Base-by-base conservation (phyloP, 2,329 filamentous ascomycete species). In the Xylaria sp. region DNA sequence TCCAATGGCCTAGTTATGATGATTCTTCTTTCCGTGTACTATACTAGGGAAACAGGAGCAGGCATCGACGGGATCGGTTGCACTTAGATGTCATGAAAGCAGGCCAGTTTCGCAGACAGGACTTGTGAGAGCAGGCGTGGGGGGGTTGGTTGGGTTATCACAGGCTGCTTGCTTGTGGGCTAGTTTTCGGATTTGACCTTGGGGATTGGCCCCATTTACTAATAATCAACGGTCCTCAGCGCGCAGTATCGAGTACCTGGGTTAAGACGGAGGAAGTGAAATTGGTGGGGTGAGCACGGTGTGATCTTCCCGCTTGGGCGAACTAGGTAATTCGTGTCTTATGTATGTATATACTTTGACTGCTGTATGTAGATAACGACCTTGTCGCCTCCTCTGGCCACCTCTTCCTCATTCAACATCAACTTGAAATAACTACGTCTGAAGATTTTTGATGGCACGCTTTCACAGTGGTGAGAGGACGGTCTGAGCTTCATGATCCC, bases 1-100 rank as follows among this genome's bases (percentile, higher is more conserved):
- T 6, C 46, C 58, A 48, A 50, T 57, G 37, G 20, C 37, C 52
- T 54, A 15, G 20, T 20, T n/a, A 55, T 55, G 58, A 56, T 44
- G n/a, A 66, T 54, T 54, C 56, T n/a, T 41, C 18, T 68, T 66
- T 63, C 48, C 58, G 25, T 63, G 63, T 69, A 58, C 10, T 48
- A 69, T 66, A 66, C 54, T 58, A 58, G 58, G 58, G 67, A 25
- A 20, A 13, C 15, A 6, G 44, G 34, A 50, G 25, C 9, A 54
- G 63, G 52, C 63, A 23, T 66, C 48, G 46, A 59, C 48, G 15
- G 51, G 51, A n/a, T 41, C 39, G 13, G 28, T 23, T 15, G 13
- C 23, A 39, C 44, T 41, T 41, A n/a, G 50, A 12, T 46, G 23
- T n/a, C 23, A 48, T 65, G 39, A 32, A 23, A 39, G 28, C 48